A percentile compares a stretch with the other conserved stretches of the same genome.
Evolutionary conservation across 495 filamentous ascomycete species (phyloP).

Genomic region (Parathielavia hyrcaniae): DNA sequence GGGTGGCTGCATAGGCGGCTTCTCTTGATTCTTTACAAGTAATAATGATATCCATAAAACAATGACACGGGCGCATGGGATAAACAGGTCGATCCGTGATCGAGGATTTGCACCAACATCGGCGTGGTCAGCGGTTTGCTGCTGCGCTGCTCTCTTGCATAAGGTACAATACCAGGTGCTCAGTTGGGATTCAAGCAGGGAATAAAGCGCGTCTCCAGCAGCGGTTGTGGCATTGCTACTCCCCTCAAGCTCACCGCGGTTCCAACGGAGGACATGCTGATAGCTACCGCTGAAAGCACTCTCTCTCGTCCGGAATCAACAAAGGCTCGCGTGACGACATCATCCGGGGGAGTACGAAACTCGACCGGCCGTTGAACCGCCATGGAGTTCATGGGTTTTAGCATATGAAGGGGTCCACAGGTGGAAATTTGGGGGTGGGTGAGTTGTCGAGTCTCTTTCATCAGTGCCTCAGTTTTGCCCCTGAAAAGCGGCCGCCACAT

Average conservation of each 20-base stretch:
- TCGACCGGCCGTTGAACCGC: background rate
- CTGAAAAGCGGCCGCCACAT: background rate
- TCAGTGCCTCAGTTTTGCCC: background rate
- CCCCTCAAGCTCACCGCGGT: background rate
- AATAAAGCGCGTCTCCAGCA: background rate
- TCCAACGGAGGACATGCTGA: background rate
- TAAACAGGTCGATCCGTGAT: background rate
- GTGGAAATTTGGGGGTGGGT: background rate
- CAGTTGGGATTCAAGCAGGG: background rate
- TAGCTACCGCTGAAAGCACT: background rate
- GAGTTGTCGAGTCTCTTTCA: background rate
- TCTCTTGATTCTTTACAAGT: constrained; percentile 13
- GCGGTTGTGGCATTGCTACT: no score
- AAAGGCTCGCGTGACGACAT: background rate
- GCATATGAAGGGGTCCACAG: background rate
- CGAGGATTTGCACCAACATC: background rate
- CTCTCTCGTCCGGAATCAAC: background rate
- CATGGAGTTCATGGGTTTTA: background rate
- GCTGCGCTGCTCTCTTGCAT: background rate
- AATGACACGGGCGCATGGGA: background rate
- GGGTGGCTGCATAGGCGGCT: constrained; percentile 51
- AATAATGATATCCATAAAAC: constrained; percentile 25
- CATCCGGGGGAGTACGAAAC: background rate
- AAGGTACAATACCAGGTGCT: background rate
- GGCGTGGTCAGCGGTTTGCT: background rate